Percentiles rank a stretch among this genome's conserved stretches.
These are phyloP conservation scores for Nannochloris sp. DNA, from an alignment of 139 green algal genomes.

Conservation along the genomic window DNA sequence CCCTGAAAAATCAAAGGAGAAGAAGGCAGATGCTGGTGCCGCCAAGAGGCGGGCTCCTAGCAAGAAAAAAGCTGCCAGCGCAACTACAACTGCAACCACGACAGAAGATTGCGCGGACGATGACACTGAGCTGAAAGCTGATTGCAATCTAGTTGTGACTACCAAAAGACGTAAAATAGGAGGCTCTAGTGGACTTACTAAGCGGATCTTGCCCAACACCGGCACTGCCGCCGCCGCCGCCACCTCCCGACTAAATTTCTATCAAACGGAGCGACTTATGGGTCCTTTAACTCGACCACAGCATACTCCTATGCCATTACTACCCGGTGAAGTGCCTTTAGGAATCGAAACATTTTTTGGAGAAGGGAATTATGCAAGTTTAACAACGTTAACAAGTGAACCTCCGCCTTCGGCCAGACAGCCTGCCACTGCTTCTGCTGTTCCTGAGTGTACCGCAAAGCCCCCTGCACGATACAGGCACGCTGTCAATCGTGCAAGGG, in stretches of 20 bases:
- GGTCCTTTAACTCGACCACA: background rate
- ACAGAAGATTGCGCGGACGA: background rate
- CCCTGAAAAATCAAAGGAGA: background rate
- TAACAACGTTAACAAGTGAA: background rate
- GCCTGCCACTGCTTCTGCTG: background rate
- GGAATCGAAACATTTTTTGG: background rate
- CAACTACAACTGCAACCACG: background rate
- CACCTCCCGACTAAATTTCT: background rate
- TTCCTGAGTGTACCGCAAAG: background rate
- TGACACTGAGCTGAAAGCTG: no score
- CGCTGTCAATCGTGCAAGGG: background rate
- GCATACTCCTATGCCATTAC: background rate
- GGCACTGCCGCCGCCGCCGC: no score
- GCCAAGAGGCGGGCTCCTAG: no score
- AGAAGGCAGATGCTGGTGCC: background rate
- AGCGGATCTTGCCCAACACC: no score
- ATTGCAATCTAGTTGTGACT: no score
- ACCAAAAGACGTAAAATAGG: no score
- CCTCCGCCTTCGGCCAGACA: no score
- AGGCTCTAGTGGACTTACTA: background rate
- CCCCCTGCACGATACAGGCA: background rate
- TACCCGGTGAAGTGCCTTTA: background rate
- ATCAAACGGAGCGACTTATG: background rate
- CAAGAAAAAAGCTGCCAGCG: background rate
- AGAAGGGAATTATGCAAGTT: background rate